These are phyloP conservation scores for Colletotrichum orchidophilum DNA, from an alignment of 2,329 filamentous ascomycete species.

Conservation along the genomic window DNA sequence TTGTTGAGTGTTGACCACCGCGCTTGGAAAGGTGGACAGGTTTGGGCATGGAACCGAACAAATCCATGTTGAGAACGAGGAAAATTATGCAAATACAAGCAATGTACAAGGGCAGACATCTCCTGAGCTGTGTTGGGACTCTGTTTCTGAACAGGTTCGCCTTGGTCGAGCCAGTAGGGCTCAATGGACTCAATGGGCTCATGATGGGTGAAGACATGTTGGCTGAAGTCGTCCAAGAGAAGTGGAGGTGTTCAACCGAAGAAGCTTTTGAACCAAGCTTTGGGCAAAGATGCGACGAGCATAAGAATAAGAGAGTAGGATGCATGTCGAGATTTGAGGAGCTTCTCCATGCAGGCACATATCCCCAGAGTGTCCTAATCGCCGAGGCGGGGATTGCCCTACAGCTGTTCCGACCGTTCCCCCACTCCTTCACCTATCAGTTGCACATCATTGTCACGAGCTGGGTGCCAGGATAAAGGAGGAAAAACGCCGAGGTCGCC, in stretches of 20 bases:
- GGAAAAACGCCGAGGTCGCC: slow-evolving; percentile 12
- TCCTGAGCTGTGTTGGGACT: slow-evolving; percentile 58
- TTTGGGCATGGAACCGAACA: slow-evolving; percentile 44
- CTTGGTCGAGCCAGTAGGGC: slow-evolving; percentile 18
- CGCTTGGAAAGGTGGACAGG: slow-evolving; percentile 36
- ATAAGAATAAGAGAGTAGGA: not conserved
- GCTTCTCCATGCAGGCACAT: slow-evolving; percentile 7
- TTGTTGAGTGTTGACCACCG: slow-evolving; percentile 13
- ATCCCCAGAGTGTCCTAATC: not conserved
- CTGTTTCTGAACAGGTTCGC: slow-evolving; percentile 42
- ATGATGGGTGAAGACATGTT: slow-evolving; percentile 26
- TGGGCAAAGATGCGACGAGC: not conserved
- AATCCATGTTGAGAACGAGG: slow-evolving; percentile 56
- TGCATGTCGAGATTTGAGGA: slow-evolving; percentile 17
- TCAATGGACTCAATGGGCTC: slow-evolving; percentile 20
- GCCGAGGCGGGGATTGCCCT: slow-evolving; percentile 13
- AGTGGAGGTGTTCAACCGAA: not conserved
- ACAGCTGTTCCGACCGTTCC: not conserved
- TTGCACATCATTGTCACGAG: slow-evolving; percentile 17
- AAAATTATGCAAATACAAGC: slow-evolving; percentile 54
- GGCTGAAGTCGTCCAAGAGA: not conserved
- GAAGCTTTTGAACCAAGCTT: slow-evolving; percentile 14
- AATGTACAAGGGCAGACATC: slow-evolving; percentile 57
- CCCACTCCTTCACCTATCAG: slow-evolving; percentile 1
- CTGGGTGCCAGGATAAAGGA: slow-evolving; percentile 1